phyloP scores from a whole-genome alignment of 176 grass and related monocot species.

The Eragrostis curvula region DNA sequence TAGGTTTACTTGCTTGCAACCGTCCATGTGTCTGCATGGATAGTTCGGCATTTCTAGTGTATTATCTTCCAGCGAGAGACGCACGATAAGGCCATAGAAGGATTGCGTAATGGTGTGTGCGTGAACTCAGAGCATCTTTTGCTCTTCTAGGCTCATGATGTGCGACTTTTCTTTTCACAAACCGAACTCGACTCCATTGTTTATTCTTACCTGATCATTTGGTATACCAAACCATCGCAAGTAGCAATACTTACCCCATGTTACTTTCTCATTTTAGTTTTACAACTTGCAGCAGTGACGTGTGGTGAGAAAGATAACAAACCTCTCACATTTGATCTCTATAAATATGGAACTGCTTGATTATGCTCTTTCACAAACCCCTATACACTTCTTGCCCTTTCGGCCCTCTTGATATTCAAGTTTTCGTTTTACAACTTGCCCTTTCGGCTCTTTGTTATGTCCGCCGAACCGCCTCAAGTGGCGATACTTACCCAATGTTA shows the following conservation, averaged over 20 bases:
- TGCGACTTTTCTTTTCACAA: not conserved
- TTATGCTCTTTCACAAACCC: too few species aligned
- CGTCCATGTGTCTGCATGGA: not conserved
- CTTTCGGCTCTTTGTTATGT: too few species aligned
- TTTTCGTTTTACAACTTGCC: too few species aligned
- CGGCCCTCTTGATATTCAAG: too few species aligned
- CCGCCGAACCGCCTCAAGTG: too few species aligned
- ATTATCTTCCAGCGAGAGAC: not conserved
- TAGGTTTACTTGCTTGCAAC: not conserved
- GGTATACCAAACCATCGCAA: not conserved
- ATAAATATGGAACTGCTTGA: too few species aligned
- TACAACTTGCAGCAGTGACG: not conserved
- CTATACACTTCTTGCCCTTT: too few species aligned
- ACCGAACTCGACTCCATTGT: not conserved
- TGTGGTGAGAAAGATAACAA: not conserved
- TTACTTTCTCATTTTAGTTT: not conserved
- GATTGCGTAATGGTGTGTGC: not conserved
- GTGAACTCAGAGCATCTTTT: not conserved
- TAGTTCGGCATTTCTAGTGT: not conserved
- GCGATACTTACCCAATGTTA: too few species aligned
- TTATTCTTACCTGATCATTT: not conserved
- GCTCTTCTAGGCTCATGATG: not conserved
- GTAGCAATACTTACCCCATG: too few species aligned
- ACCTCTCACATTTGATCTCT: not conserved
- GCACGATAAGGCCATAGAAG: not conserved